These are phyloP conservation scores for Apiospora koreana DNA, from an alignment of 2,329 filamentous ascomycete species.

Conservation along the genomic window DNA sequence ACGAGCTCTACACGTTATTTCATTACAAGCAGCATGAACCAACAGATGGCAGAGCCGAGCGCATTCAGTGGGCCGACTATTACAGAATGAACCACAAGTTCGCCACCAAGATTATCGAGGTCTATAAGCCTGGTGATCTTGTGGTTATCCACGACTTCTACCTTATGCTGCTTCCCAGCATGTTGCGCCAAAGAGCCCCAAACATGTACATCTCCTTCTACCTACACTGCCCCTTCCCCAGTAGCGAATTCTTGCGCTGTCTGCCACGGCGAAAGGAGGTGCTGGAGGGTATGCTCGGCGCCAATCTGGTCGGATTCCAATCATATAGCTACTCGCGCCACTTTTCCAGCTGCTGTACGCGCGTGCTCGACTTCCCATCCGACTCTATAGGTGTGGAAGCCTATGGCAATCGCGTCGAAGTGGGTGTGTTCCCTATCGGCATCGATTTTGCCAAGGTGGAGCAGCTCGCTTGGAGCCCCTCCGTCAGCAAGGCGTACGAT, in stretches of 20 bases:
- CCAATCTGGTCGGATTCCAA: conserved; percentile 94
- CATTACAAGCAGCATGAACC: conserved; percentile 97
- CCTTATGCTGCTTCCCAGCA: conserved; percentile 82
- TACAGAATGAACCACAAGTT: conserved; percentile 91
- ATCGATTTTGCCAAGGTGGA: conserved; percentile 86
- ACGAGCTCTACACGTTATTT: conserved; percentile 88
- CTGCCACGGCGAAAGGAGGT: conserved; percentile 87
- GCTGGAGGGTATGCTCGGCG: conserved; percentile 83
- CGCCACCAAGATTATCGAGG: conserved; percentile 82
- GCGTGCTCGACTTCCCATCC: conserved; percentile 87
- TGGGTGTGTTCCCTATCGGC: conserved; percentile 92
- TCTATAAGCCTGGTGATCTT: conserved; percentile 91
- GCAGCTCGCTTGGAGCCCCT: conserved; percentile 69
- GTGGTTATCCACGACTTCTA: conserved; percentile 95
- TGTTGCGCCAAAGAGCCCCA: conserved; percentile 82
- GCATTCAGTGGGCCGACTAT: conserved; percentile 88
- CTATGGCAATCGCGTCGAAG: conserved; percentile 84
- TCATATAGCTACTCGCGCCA: conserved; percentile 94
- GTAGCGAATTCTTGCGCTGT: conserved; percentile 92
- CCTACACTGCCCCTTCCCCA: conserved; percentile 91
- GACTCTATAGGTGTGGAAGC: conserved; percentile 84
- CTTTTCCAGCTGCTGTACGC: conserved; percentile 91
- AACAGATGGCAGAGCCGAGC: conserved; percentile 78
- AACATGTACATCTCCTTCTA: conserved; percentile 95
- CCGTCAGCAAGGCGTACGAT: conserved; percentile 70